These are phyloP conservation scores for Vigna nakashimae DNA, from an alignment of 306 rosid genomes.

Conservation along the genomic window DNA sequence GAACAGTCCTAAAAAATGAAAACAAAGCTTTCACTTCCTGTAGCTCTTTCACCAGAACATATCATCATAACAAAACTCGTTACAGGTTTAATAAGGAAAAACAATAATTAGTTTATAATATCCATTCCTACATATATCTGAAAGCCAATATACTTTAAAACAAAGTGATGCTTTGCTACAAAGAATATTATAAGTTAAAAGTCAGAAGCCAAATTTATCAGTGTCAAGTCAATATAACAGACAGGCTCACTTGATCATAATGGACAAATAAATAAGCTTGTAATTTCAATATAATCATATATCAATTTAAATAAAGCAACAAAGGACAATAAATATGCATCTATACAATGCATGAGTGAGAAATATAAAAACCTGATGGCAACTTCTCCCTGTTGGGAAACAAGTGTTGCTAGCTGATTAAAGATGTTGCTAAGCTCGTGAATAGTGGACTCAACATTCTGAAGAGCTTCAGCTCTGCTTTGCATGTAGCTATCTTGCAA, in stretches of 20 bases:
- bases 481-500: constrained; percentile 96
- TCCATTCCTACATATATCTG: constrained; percentile 11
- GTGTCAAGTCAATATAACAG: constrained; percentile 9
- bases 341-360: constrained; percentile 6
- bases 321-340: constrained; percentile 7
- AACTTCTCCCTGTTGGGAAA: constrained; percentile 96
- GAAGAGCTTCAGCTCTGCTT: constrained; percentile 98
- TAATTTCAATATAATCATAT: constrained; percentile 17
- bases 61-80: constrained; percentile 25
- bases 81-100: constrained; percentile 15
- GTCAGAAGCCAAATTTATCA: constrained; percentile 28
- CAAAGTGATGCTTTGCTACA: constrained; percentile 24
- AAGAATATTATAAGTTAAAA: constrained; percentile 26
- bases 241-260: constrained; percentile 16
- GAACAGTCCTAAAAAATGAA: not conserved
- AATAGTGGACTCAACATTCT: constrained; percentile 95
- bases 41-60: constrained; percentile 17
- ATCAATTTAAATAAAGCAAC: constrained; percentile 27
- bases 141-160: not conserved
- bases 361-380: constrained; percentile 80
- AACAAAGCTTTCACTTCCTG: not conserved
- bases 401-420: constrained; percentile 93
- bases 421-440: constrained; percentile 95
- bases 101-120: not conserved
- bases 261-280: constrained; percentile 4